Conservation (phyloP, 2,329 filamentous ascomycete genomes). For the Aspergillus proliferans region DNA sequence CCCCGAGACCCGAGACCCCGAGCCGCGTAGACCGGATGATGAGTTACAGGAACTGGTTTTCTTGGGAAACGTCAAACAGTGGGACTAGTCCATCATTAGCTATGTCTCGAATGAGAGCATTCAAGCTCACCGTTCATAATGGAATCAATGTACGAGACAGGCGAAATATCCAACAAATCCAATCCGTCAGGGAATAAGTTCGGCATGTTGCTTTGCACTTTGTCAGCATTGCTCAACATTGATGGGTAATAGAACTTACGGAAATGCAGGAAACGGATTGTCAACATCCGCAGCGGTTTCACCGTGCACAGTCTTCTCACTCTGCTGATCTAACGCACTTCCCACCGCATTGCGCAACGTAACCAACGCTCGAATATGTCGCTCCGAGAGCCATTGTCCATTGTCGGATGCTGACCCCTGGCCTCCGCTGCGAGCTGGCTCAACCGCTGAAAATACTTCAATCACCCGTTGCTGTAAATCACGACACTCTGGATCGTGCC, state of each 20-base stretch:
- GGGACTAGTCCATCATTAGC: no score
- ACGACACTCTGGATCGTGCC: slow-evolving; percentile 23
- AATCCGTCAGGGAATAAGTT: slow-evolving; percentile 8
- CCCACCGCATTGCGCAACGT: slow-evolving; percentile 17
- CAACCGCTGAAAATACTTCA: slow-evolving; percentile 21
- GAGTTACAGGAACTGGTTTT: slow-evolving; percentile 4
- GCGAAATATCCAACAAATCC: slow-evolving; percentile 16
- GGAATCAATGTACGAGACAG: slow-evolving; percentile 21
- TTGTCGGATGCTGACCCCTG: slow-evolving; percentile 10
- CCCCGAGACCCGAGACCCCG: no score
- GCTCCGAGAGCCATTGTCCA: slow-evolving; percentile 22
- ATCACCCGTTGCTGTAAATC: slow-evolving; percentile 24
- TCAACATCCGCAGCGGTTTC: background rate
- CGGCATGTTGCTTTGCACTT: background rate
- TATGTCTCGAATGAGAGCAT: no score
- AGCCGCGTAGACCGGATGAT: no score
- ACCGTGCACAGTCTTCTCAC: background rate
- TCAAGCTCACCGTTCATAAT: slow-evolving; percentile 22
- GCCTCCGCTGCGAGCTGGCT: slow-evolving; percentile 7
- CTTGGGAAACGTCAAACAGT: slow-evolving; percentile 18
- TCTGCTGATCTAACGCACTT: slow-evolving; percentile 9
- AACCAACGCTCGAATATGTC: slow-evolving; percentile 25
- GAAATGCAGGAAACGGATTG: background rate
- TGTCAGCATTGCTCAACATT: background rate
- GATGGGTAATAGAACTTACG: background rate